These are phyloP conservation scores for Coemansia sp. DNA, from an alignment of 192 early-diverging fungal genomes.

Conservation along the genomic window DNA sequence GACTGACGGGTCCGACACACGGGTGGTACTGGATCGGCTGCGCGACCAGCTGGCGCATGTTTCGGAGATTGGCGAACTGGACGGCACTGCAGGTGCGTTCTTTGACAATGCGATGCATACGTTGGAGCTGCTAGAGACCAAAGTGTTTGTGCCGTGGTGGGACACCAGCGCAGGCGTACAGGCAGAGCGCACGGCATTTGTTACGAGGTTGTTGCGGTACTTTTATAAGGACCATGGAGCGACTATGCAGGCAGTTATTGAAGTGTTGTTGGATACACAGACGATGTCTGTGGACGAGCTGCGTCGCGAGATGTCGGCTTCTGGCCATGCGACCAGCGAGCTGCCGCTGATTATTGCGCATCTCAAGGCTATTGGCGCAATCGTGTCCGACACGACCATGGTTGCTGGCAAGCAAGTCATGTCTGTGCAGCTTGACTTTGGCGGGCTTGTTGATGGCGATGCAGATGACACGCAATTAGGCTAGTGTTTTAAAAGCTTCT, in stretches of 20 bases:
- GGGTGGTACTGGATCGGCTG: conserved; percentile 34
- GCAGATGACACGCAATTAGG: conserved; percentile 2
- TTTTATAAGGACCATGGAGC: conserved; percentile 54
- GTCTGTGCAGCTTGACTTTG: conserved; percentile 46
- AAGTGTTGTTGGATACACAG: conserved; percentile 41
- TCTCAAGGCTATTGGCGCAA: conserved; percentile 36
- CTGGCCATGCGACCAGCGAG: conserved; percentile 38
- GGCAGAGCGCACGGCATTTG: conserved; percentile 29
- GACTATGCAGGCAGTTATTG: conserved; percentile 47
- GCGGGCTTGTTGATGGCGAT: conserved; percentile 17
- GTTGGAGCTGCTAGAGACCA: conserved; percentile 43
- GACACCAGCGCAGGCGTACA: conserved; percentile 31
- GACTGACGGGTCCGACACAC: conserved; percentile 29
- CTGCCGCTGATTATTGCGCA: conserved; percentile 38
- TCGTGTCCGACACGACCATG: conserved; percentile 26
- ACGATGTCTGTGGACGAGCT: conserved; percentile 45
- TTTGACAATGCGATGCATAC: conserved; percentile 20
- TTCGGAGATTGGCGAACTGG: not conserved
- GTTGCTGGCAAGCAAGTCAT: conserved; percentile 41
- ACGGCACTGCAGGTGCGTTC: conserved; percentile 14
- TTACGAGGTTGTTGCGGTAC: conserved; percentile 36
- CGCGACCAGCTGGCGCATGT: conserved; percentile 28
- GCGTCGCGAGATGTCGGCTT: conserved; percentile 33
- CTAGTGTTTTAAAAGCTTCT: not conserved
- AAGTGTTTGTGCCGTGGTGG: conserved; percentile 54